phyloP scores from a whole-genome alignment of 2,329 filamentous ascomycete genomes.

The Colletotrichum spinosum region DNA sequence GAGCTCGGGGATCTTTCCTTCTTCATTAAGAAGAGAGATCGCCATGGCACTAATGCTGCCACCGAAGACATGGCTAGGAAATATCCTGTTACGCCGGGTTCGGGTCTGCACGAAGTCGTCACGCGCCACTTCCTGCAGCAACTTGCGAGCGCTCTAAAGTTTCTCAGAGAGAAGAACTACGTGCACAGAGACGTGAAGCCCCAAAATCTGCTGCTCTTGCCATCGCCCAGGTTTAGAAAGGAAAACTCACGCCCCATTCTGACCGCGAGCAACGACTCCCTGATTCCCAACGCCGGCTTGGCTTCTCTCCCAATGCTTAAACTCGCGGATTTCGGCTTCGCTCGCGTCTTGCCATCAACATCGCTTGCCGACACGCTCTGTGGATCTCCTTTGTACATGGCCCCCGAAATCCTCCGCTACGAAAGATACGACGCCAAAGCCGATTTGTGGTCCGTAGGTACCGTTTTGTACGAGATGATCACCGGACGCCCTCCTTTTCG shows the following conservation, averaged over 20 bases:
- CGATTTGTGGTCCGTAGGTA: conserved; percentile 97
- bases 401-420: conserved; percentile 95
- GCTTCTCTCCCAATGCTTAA: conserved; percentile 94
- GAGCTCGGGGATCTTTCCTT: conserved; percentile 93
- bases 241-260: conserved; percentile 76
- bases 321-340: conserved; percentile 98
- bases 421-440: conserved; percentile 98
- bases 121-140: conserved; percentile 97
- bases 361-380: conserved; percentile 96
- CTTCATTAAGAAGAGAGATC: conserved; percentile 95
- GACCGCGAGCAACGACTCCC: conserved; percentile 80
- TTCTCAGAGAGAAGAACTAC: conserved; percentile 85
- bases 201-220: conserved; percentile 92
- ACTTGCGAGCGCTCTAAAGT: conserved; percentile 90
- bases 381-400: conserved; percentile 98
- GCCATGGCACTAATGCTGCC: conserved; percentile 80
- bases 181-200: conserved; percentile 98
- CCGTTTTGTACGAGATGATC: conserved; percentile 95
- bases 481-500: conserved; percentile 90
- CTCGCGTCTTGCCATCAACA: conserved; percentile 88
- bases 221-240: conserved; percentile 78
- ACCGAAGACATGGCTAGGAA: conserved; percentile 92
- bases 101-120: conserved; percentile 96
- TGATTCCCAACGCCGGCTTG: conserved; percentile 84
- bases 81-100: conserved; percentile 85